Evolutionary conservation across 371 early-diverging fungal species (phyloP).

Genomic region (Rhizopus delemar): DNA sequence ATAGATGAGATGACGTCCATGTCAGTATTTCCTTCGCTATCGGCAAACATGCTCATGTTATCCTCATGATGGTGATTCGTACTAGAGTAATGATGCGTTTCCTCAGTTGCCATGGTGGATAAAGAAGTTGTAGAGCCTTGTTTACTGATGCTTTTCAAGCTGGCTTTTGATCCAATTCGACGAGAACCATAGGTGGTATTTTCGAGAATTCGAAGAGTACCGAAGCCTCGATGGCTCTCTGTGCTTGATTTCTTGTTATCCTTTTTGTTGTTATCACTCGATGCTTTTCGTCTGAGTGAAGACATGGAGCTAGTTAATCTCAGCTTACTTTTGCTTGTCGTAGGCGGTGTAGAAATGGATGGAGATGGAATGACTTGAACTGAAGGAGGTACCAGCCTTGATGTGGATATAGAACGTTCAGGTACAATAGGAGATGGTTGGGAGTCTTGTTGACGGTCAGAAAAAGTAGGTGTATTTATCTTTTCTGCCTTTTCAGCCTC

Average conservation of each 20-base stretch:
- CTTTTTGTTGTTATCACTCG: slow-evolving; percentile 4
- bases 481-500: not conserved
- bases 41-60: slow-evolving; percentile 12
- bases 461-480: not conserved
- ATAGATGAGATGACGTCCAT: slow-evolving; percentile 69
- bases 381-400: slow-evolving; percentile 29
- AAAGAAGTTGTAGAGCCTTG: slow-evolving; percentile 23
- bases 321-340: slow-evolving; percentile 11
- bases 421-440: not conserved
- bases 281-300: slow-evolving; percentile 21
- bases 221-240: slow-evolving; percentile 15
- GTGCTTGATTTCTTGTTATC: slow-evolving; percentile 12
- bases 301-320: slow-evolving; percentile 25
- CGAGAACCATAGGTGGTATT: slow-evolving; percentile 21
- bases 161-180: slow-evolving; percentile 9
- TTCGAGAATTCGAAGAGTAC: slow-evolving; percentile 28
- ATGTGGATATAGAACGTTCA: slow-evolving; percentile 33
- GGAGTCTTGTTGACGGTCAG: not conserved
- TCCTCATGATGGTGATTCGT: slow-evolving; percentile 16
- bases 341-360: slow-evolving; percentile 32
- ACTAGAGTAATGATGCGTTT: slow-evolving; percentile 7
- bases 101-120: slow-evolving; percentile 33
- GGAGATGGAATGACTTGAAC: slow-evolving; percentile 27
- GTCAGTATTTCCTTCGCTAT: slow-evolving; percentile 39
- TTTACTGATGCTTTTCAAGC: slow-evolving; percentile 17